Conservation (phyloP, 2,329 filamentous ascomycete species). For the Ceratocystiopsis minuta region DNA sequence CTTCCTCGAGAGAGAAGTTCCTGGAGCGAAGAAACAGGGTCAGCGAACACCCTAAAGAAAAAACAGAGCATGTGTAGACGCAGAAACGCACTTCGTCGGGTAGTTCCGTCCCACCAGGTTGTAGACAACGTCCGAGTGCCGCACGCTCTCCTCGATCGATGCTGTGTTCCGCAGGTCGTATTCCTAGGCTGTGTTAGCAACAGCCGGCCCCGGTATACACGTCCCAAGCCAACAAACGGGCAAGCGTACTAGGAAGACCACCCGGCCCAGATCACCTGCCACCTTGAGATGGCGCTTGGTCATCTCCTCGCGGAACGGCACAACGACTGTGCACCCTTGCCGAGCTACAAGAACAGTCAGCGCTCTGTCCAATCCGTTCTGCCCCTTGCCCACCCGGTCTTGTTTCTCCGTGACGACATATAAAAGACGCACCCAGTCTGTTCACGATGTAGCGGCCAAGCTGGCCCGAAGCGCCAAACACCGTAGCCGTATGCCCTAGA, state of each 20-base stretch:
- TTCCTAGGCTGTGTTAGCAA: constrained; percentile 39
- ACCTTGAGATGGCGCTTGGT: constrained; percentile 91
- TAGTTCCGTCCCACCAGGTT: constrained; percentile 91
- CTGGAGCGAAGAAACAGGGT: constrained; percentile 21
- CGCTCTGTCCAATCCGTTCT: constrained; percentile 3
- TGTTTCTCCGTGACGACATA: constrained; percentile 84
- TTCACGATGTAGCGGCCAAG: constrained; percentile 96
- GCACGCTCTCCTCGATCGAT: constrained; percentile 89
- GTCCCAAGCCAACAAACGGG: background rate
- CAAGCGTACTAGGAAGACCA: constrained; percentile 64
- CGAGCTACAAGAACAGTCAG: constrained; percentile 37
- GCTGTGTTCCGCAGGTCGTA: constrained; percentile 86
- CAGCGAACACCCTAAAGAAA: too few species aligned
- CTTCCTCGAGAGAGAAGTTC: constrained; percentile 86
- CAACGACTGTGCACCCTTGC: constrained; percentile 81
- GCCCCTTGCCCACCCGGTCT: constrained; percentile 44
- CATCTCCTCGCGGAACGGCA: constrained; percentile 96
- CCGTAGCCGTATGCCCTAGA: constrained; percentile 81
- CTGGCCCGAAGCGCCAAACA: constrained; percentile 94
- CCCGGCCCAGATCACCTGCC: constrained; percentile 78
- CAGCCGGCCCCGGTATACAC: background rate
- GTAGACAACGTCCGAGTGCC: constrained; percentile 94
- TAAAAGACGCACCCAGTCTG: constrained; percentile 45
- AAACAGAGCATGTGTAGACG: too few species aligned
- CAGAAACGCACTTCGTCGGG: constrained; percentile 67